Evolutionary conservation across 805 yeast species (phyloP).

Genomic region (Saturnispora mendoncae): DNA sequence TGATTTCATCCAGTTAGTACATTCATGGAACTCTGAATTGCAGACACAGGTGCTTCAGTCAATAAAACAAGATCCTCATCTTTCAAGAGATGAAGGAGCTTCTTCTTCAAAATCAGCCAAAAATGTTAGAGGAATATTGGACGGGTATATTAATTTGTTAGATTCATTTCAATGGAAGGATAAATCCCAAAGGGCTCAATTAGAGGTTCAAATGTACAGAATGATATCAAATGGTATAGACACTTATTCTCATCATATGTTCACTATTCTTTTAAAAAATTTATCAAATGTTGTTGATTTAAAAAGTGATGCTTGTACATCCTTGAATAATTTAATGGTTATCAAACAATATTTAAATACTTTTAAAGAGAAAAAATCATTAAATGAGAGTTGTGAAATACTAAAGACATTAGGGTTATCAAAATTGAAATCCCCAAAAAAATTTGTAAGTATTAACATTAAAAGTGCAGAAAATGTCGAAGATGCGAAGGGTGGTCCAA

Average conservation of each 20-base stretch:
- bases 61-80: conserved; percentile 42
- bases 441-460: conserved; percentile 20
- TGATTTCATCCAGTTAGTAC: conserved; percentile 19
- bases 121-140: conserved; percentile 23
- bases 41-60: conserved; percentile 36
- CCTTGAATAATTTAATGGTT: conserved; percentile 24
- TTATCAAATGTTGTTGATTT: conserved; percentile 16
- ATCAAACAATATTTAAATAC: conserved; percentile 13
- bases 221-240: conserved; percentile 55
- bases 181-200: conserved; percentile 49
- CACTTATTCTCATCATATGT: conserved; percentile 36
- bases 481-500: conserved; percentile 24
- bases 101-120: conserved; percentile 24
- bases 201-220: conserved; percentile 53
- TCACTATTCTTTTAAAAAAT: conserved; percentile 14
- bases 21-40: conserved; percentile 23
- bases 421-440: conserved; percentile 8
- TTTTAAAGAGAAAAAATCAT: conserved; percentile 7
- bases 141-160: conserved; percentile 40
- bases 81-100: conserved; percentile 32
- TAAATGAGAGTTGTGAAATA: conserved; percentile 9
- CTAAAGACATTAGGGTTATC: conserved; percentile 1
- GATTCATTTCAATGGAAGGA: conserved; percentile 58
- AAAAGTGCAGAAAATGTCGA: conserved; percentile 27
- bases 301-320: conserved; percentile 23